These are phyloP conservation scores for Ogataea angusta DNA, from an alignment of 805 yeast genomes.

Conservation along the genomic window DNA sequence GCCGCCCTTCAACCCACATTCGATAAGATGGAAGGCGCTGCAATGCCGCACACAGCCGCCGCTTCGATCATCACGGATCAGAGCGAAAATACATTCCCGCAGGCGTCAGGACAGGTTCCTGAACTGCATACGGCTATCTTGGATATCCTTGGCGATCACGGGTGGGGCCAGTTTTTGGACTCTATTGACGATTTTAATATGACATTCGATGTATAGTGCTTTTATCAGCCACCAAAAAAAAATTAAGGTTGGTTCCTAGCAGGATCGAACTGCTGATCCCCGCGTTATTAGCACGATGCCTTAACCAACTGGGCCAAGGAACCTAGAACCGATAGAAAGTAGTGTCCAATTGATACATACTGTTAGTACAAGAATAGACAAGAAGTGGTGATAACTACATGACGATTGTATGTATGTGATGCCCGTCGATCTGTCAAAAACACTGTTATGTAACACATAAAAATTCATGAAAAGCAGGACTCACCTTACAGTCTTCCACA, in stretches of 20 bases:
- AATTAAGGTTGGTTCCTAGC: constrained; percentile 64
- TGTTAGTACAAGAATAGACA: too few relatives aligned
- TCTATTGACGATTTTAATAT: constrained; percentile 28
- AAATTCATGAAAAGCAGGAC: too few relatives aligned
- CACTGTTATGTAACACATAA: too few relatives aligned
- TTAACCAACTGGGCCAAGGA: constrained; percentile 46
- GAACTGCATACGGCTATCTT: constrained; percentile 23
- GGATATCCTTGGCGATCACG: constrained; percentile 31
- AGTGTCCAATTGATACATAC: background rate
- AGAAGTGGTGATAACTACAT: too few relatives aligned
- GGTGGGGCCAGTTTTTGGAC: constrained; percentile 30
- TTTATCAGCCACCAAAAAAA: constrained; percentile 1
- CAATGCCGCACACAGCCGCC: too few relatives aligned
- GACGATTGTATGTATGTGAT: too few relatives aligned
- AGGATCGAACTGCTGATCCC: constrained; percentile 85
- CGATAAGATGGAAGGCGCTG: background rate
- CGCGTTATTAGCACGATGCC: constrained; percentile 46
- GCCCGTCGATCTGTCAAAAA: too few relatives aligned
- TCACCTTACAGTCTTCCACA: too few relatives aligned
- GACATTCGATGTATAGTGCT: constrained; percentile 19
- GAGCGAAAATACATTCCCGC: background rate
- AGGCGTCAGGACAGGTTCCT: background rate
- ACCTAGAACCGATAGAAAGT: constrained; percentile 16
- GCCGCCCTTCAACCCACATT: background rate
- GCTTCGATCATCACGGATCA: background rate